A percentile compares a stretch with the other conserved stretches of the same genome.
Conservation (phyloP, 2,329 filamentous ascomycete genomes). For the Magnaporthiopsis rhizophila region DNA sequence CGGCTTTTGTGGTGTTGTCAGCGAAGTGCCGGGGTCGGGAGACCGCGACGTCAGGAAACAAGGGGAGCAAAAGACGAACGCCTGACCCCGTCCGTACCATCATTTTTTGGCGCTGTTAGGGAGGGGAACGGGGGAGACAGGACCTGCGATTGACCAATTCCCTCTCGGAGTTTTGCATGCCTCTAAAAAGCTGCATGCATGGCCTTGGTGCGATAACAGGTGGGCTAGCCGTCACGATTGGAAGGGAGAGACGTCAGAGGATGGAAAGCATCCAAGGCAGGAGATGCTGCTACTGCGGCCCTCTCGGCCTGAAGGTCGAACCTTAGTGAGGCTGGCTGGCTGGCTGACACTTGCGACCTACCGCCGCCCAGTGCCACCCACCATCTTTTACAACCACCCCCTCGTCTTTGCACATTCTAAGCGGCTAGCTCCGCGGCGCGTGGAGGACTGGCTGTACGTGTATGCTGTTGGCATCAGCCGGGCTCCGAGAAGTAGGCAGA, state of each 20-base stretch:
- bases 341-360: neutral
- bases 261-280: too few species aligned
- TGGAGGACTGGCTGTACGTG: too few species aligned
- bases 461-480: neutral
- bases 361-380: neutral
- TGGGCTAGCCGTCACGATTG: neutral
- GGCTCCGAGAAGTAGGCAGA: neutral
- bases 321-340: neutral
- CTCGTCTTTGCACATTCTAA: neutral
- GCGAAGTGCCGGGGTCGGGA: neutral
- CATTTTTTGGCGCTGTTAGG: neutral
- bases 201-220: neutral
- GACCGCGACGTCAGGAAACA: neutral
- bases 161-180: too few species aligned
- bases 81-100: neutral
- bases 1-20: neutral
- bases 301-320: neutral
- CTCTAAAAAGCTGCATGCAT: neutral
- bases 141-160: neutral
- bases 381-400: neutral
- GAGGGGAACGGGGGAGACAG: neutral
- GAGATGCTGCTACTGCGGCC: too few species aligned
- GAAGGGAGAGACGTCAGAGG: neutral
- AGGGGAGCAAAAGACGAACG: neutral
- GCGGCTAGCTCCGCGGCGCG: neutral